Evolutionary conservation across 208 protist species (phyloP).

Genomic region (Tritrichomonas musculus): DNA sequence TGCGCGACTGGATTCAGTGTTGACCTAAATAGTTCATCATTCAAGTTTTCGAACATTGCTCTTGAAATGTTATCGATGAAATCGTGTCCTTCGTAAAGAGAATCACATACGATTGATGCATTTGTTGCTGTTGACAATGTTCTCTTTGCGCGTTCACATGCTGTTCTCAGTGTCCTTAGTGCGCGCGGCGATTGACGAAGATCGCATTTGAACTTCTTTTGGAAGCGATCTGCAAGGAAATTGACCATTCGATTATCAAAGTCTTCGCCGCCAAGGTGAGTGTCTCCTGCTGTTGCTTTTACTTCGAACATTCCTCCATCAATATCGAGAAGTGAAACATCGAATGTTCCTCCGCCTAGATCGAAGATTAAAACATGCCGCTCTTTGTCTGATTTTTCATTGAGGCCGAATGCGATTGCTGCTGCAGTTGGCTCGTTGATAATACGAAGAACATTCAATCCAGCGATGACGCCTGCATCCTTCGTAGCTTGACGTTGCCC

Average conservation of each 20-base stretch:
- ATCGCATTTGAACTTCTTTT: conserved; percentile 82
- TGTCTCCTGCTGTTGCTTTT: conserved; percentile 85
- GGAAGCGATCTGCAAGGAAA: conserved; percentile 83
- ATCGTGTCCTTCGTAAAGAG: too few species aligned
- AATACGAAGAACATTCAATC: too few species aligned
- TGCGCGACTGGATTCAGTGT: conserved; percentile 79
- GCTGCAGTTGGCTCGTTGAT: conserved; percentile 61
- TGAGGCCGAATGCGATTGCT: conserved; percentile 57
- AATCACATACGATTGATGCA: conserved; percentile 85
- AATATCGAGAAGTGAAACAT: too few species aligned
- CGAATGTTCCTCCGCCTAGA: too few species aligned
- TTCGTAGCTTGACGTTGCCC: too few species aligned
- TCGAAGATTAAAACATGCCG: too few species aligned
- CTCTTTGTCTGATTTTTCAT: too few species aligned
- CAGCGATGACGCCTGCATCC: too few species aligned
- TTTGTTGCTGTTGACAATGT: too few species aligned
- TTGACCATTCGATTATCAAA: conserved; percentile 85
- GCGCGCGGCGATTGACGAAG: conserved; percentile 58
- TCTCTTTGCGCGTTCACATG: conserved; percentile 81
- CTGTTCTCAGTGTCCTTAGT: conserved; percentile 65
- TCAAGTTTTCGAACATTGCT: conserved; percentile 90
- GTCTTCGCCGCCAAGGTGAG: too few species aligned
- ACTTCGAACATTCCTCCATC: conserved; percentile 81
- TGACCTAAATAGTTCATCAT: conserved; percentile 65
- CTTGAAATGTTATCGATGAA: conserved; percentile 83